Conservation (phyloP, 306 rosid species). For the Coriaria nepalensis region DNA sequence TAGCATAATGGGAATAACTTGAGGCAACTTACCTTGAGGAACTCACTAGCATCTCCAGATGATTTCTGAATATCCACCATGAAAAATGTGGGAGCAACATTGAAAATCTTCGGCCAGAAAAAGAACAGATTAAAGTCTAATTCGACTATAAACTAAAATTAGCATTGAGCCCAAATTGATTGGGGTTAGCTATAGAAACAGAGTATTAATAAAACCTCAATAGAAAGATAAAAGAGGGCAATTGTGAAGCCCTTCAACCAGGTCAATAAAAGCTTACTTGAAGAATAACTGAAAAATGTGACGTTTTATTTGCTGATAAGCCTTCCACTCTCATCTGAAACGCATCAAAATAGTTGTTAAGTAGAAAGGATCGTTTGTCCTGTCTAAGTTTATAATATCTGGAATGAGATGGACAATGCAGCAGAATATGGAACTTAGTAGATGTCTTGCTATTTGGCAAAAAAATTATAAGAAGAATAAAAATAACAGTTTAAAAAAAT, state of each 20-base stretch:
- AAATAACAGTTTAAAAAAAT: slow-evolving; percentile 1
- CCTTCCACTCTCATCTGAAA: slow-evolving; percentile 95
- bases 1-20: neutral
- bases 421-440: no score
- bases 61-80: slow-evolving; percentile 88
- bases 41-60: slow-evolving; percentile 73
- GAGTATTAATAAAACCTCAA: no score
- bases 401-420: no score
- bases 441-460: no score
- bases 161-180: no score
- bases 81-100: slow-evolving; percentile 74
- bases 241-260: neutral
- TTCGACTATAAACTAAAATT: no score
- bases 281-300: slow-evolving; percentile 68
- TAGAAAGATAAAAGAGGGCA: no score
- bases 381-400: no score
- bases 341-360: slow-evolving; percentile 10
- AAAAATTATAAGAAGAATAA: neutral
- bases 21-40: slow-evolving; percentile 49
- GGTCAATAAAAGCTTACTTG: slow-evolving; percentile 41
- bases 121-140: neutral
- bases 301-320: slow-evolving; percentile 36
- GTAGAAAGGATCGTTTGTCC: neutral
- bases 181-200: neutral
- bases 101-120: slow-evolving; percentile 40